A percentile compares a stretch with the other conserved stretches of the same genome.
Conservation (phyloP, 805 yeast genomes). For the Barnettozyma sucrosica region DNA sequence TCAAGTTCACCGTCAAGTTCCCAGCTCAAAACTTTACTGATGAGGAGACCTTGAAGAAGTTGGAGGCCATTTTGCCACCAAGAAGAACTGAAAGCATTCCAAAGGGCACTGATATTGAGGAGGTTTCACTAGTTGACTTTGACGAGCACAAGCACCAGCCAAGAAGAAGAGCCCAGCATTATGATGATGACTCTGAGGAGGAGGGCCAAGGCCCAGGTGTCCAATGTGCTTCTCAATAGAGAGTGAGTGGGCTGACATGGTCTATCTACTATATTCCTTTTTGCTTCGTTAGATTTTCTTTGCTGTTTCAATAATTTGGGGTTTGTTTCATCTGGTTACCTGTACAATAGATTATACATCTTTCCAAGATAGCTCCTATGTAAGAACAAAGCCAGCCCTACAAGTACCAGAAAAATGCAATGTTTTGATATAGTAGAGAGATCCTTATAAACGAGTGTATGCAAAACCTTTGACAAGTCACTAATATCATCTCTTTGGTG, state of each 20-base stretch:
- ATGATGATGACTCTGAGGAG: constrained; percentile 57
- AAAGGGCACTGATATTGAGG: constrained; percentile 71
- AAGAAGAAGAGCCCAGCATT: constrained; percentile 30
- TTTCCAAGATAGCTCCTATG: neutral
- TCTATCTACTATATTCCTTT: neutral
- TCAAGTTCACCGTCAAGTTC: constrained; percentile 85
- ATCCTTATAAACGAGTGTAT: neutral
- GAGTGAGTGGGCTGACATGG: neutral
- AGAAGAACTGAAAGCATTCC: constrained; percentile 55
- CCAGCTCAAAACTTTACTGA: constrained; percentile 68
- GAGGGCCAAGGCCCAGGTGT: constrained; percentile 63
- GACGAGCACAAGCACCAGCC: constrained; percentile 58
- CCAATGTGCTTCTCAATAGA: constrained; percentile 90
- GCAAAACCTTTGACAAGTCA: neutral
- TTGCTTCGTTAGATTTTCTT: neutral
- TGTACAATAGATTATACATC: constrained; percentile 5
- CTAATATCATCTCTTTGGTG: constrained; percentile 15
- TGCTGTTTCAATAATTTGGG: neutral
- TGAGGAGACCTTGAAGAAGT: constrained; percentile 66
- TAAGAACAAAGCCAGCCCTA: neutral
- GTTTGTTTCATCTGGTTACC: neutral
- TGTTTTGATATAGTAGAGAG: neutral
- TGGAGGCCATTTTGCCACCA: constrained; percentile 76
- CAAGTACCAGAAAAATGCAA: neutral
- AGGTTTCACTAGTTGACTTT: constrained; percentile 63